Evolutionary conservation across 2,329 filamentous ascomycete genomes (phyloP).

Genomic region (Drechslerella dactyloides): DNA sequence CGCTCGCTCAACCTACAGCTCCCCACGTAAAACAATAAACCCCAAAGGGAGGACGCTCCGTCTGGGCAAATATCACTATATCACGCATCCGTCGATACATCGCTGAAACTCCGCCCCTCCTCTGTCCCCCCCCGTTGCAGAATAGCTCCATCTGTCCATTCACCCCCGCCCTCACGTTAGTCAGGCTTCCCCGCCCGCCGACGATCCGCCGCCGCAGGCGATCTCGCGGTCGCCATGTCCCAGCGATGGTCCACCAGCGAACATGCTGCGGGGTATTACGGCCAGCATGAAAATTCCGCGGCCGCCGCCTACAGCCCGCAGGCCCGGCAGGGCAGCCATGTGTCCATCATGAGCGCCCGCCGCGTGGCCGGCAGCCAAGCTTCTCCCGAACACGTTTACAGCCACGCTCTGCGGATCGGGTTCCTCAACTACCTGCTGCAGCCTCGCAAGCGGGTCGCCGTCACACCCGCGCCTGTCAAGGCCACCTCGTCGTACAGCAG

Average conservation of each 20-base stretch:
- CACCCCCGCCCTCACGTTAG: slow-evolving; percentile 18
- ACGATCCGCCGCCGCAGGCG: slow-evolving; percentile 38
- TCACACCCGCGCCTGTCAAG: slow-evolving; percentile 66
- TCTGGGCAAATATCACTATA: too few relatives aligned
- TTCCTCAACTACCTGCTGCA: slow-evolving; percentile 93
- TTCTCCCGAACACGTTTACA: slow-evolving; percentile 78
- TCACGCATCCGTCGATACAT: too few relatives aligned
- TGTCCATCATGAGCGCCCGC: slow-evolving; percentile 59
- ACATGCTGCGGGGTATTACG: slow-evolving; percentile 47
- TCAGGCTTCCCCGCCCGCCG: slow-evolving; percentile 2
- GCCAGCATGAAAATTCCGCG: slow-evolving; percentile 31
- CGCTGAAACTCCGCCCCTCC: too few relatives aligned
- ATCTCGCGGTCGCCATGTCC: slow-evolving; percentile 49
- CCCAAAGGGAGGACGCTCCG: too few relatives aligned
- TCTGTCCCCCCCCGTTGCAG: too few relatives aligned
- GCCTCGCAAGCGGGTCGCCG: slow-evolving; percentile 83
- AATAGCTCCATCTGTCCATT: slow-evolving; percentile 3
- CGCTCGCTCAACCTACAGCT: too few relatives aligned
- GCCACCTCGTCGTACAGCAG: slow-evolving; percentile 71
- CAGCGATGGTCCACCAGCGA: slow-evolving; percentile 45
- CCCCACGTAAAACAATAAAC: too few relatives aligned
- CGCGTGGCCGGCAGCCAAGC: slow-evolving; percentile 56
- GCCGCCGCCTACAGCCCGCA: slow-evolving; percentile 34
- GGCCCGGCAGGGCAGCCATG: slow-evolving; percentile 52
- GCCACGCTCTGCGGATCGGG: slow-evolving; percentile 85